A percentile compares a stretch with the other conserved stretches of the same genome.
Conservation (phyloP, 306 rosid species). For the Mucuna pruriens region DNA sequence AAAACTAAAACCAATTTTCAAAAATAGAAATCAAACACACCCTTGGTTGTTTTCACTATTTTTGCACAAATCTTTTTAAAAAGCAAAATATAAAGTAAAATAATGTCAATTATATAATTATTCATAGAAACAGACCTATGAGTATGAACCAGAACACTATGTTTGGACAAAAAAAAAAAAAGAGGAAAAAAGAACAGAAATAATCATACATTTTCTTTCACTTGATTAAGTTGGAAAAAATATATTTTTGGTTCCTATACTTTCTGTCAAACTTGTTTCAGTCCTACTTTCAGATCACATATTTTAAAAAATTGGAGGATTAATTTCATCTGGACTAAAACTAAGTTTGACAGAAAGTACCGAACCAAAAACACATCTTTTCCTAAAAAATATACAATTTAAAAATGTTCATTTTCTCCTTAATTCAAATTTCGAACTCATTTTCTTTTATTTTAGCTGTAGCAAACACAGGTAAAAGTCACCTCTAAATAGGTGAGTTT, state of each 20-base stretch:
- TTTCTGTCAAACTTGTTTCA: too few species aligned
- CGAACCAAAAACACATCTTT: too few species aligned
- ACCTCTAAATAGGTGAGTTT: constrained; percentile 90
- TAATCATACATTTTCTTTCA: too few species aligned
- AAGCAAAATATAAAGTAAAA: not conserved
- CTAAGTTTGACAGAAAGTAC: too few species aligned
- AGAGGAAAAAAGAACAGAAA: too few species aligned
- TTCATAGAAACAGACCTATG: not conserved
- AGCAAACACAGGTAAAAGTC: constrained; percentile 29
- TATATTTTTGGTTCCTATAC: too few species aligned
- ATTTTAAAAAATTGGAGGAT: too few species aligned
- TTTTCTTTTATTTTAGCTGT: not conserved
- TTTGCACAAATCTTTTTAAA: not conserved
- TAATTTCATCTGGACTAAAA: too few species aligned
- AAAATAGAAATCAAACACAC: not conserved
- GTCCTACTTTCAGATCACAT: too few species aligned
- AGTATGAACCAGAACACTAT: constrained; percentile 20
- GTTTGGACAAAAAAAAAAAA: not conserved
- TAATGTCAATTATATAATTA: not conserved
- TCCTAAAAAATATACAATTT: too few species aligned
- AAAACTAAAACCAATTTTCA: too few species aligned
- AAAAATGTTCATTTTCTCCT: not conserved
- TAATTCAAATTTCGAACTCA: not conserved
- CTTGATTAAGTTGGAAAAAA: too few species aligned
- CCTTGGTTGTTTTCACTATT: not conserved